A percentile compares a stretch with the other conserved stretches of the same genome.
phyloP scores from a whole-genome alignment of 768 basidiomycete species.

The Amanita brunnescens region DNA sequence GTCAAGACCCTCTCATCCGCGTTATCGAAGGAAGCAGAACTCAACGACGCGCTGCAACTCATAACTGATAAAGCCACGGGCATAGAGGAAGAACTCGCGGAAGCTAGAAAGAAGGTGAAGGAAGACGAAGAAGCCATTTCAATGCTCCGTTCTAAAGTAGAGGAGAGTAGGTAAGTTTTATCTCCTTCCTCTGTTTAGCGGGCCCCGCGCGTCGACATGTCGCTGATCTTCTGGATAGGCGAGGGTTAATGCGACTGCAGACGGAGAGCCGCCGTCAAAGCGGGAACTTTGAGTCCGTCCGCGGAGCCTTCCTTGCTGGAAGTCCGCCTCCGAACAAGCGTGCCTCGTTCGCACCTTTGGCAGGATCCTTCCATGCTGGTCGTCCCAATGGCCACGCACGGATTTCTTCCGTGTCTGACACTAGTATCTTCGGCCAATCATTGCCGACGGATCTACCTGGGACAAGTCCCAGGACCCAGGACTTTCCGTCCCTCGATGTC shows the following conservation, averaged over 20 bases:
- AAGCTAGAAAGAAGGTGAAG: slow-evolving; percentile 39
- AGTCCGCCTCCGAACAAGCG: slow-evolving; percentile 54
- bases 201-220: neutral
- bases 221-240: slow-evolving; percentile 30
- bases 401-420: slow-evolving; percentile 67
- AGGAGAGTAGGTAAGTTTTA: slow-evolving; percentile 66
- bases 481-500: slow-evolving; percentile 16
- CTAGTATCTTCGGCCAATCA: slow-evolving; percentile 27
- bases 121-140: slow-evolving; percentile 75
- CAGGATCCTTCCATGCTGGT: slow-evolving; percentile 28
- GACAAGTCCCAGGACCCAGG: slow-evolving; percentile 26
- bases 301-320: slow-evolving; percentile 40
- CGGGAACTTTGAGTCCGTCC: slow-evolving; percentile 20
- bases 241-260: slow-evolving; percentile 82
- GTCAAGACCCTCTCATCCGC: slow-evolving; percentile 39
- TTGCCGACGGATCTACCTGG: slow-evolving; percentile 21
- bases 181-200: neutral
- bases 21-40: slow-evolving; percentile 45
- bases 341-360: slow-evolving; percentile 64
- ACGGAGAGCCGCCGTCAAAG: slow-evolving; percentile 65
- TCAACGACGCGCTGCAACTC: slow-evolving; percentile 53
- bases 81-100: slow-evolving; percentile 48
- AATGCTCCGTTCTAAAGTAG: slow-evolving; percentile 73
- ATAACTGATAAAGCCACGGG: slow-evolving; percentile 58
- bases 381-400: slow-evolving; percentile 52